A percentile compares a stretch with the other conserved stretches of the same genome.
Evolutionary conservation across 2,329 filamentous ascomycete genomes (phyloP).

Genomic region (Macrophomina phaseolina): DNA sequence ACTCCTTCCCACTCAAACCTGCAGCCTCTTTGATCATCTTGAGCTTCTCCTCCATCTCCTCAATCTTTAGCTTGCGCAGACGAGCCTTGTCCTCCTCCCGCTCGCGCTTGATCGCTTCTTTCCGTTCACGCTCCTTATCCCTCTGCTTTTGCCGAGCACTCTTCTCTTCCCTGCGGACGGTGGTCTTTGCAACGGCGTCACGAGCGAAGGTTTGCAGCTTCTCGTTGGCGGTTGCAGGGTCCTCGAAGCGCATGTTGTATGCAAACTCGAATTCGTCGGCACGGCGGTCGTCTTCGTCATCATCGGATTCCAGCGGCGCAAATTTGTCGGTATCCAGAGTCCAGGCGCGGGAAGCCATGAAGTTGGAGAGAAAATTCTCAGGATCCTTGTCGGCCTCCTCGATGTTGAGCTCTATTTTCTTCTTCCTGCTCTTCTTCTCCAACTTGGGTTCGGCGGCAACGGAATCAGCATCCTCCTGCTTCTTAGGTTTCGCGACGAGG

Average conservation of each 20-base stretch:
- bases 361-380: conserved; percentile 92
- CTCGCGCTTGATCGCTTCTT: conserved; percentile 78
- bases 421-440: conserved; percentile 28
- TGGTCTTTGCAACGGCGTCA: conserved; percentile 80
- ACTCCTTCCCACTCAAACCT: conserved; percentile 70
- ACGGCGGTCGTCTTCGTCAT: conserved; percentile 73
- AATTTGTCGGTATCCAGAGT: conserved; percentile 70
- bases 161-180: conserved; percentile 82
- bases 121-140: conserved; percentile 76
- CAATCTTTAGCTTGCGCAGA: conserved; percentile 84
- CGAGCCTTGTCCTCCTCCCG: conserved; percentile 81
- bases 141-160: conserved; percentile 78
- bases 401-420: conserved; percentile 62
- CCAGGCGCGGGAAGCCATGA: conserved; percentile 92
- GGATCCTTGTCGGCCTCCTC: conserved; percentile 84
- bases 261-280: conserved; percentile 90
- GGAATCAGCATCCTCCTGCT: not conserved
- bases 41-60: conserved; percentile 87
- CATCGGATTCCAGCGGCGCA: conserved; percentile 89
- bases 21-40: conserved; percentile 88
- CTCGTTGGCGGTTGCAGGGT: conserved; percentile 86
- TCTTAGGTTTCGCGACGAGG: conserved; percentile 69
- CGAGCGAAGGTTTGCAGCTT: conserved; percentile 86
- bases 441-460: conserved; percentile 40
- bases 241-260: conserved; percentile 96